Evolutionary conservation across 2,329 filamentous ascomycete species (phyloP), one percentile per base, ranked within the genome.

Genomic region (Xylariaceae sp.): DNA sequence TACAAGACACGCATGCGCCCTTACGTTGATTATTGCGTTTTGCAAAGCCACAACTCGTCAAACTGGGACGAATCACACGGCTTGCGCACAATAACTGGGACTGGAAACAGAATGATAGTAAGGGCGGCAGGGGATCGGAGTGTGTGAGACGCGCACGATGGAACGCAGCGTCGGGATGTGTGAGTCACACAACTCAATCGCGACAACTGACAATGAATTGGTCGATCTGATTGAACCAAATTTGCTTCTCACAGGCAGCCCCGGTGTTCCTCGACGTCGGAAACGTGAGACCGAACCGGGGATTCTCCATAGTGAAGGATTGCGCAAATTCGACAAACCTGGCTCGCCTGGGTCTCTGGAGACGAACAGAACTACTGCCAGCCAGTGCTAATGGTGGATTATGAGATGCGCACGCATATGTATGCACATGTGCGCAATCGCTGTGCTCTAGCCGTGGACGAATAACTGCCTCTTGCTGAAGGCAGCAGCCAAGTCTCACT

Each of bases 111-210:
- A 31, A 18, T 40, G 18, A n/a, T 14, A 42, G 30, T n/a, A n/a
- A 15, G 17, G 38, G 39, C 40, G 33, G 27, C 3, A 51, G 44
- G 42, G 30, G 39, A 27, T 44, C 44, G n/a, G 18, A 36, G 33
- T 42, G 27, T 42, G 50, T 39, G 49, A 49, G 44, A 51, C 36
- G 47, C 53, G 42, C 22, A 35, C 45, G 43, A 49, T 56, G 47
- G 49, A 49, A 50, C 47, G 40, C 49, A 49, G 51, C 15, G 42
- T 31, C 49, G 51, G 52, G 58, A 55, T 47, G 45, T 39, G 51
- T 62, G 59, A 61, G 54, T 61, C 59, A 61, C 52, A 57, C 17
- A 40, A 52, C 22, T 45, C 49, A 41, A 49, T 38, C 42, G 41
- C 43, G 51, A 44, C 41, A 39, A 27, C 32, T 9, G 14, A 32